Base-by-base conservation (phyloP, 768 basidiomycete species). In the Podaxis rugospora region DNA sequence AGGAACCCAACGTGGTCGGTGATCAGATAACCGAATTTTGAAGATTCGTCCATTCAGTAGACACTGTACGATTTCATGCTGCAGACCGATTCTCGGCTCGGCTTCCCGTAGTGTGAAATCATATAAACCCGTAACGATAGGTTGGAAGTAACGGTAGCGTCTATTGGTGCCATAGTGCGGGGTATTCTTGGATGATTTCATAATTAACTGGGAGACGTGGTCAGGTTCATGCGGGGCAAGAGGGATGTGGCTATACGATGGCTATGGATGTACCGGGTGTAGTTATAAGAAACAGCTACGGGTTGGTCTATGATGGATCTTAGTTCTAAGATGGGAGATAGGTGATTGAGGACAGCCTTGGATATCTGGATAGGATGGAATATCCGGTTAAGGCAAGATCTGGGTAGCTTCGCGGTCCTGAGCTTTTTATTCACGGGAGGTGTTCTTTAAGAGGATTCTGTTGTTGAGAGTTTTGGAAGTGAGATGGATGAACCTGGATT, bases 161-260 rank as follows among this genome's bases (percentile, higher is more conserved):
- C 42, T 18, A 44, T 7, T 16, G 16, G 7, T 18, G 16, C 42
- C 42, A 9, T 11, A 37, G 32, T 36, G 55, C 55, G 44, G 55
- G 55, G 44, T 47, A 47, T 57, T 47, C 55, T 32, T 57, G 44
- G 55, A 46, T 47, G 55, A 57, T 49, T 55, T 44, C 11, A 55
- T 13, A 55, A 44, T 46, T 46, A 57, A 46, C 55, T 32, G 27
- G 21, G 21, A 27, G 47, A 10, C 40, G 5, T 10, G 37, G 23
- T 25, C 25, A 40, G 39, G 37, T 27, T 54, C 37, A 23, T 13
- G 14, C 3, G 35, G 37, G 54, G 39, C 42, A 55, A 40, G 23
- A 25, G 32, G 25, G 18, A 42, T 55, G 54, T 40, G 40, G 40
- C 18, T 44, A 25, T 55, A 55, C 14, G 16, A 40, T 13, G 35